A percentile compares a stretch with the other conserved stretches of the same genome.
Conservation (phyloP, 345 rosid species). For the Pistacia atlantica region DNA sequence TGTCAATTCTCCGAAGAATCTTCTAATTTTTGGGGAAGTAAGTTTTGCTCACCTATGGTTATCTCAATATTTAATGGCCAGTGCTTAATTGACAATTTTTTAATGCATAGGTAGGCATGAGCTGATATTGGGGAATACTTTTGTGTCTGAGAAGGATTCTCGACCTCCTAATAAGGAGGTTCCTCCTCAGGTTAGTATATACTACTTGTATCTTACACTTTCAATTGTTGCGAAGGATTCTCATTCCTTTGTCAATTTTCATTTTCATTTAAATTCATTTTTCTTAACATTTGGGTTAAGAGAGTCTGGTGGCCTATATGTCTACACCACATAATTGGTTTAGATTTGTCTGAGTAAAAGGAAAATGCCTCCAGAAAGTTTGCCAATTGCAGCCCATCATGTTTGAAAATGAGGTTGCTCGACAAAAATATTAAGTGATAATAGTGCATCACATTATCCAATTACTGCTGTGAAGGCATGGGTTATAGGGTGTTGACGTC, state of each 20-base stretch:
- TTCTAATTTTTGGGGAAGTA: slow-evolving; percentile 92
- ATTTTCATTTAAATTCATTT: not conserved
- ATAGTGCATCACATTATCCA: too few species aligned
- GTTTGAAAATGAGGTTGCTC: too few species aligned
- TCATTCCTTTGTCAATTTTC: not conserved
- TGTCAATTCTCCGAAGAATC: slow-evolving; percentile 74
- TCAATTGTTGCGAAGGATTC: not conserved
- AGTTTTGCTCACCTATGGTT: slow-evolving; percentile 15
- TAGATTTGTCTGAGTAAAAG: too few species aligned
- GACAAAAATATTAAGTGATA: too few species aligned
- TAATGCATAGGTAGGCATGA: slow-evolving; percentile 76
- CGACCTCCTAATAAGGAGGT: slow-evolving; percentile 71
- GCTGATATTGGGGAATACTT: slow-evolving; percentile 82
- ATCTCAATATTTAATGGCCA: not conserved
- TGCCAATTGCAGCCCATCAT: too few species aligned
- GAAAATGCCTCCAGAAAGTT: too few species aligned
- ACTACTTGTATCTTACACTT: slow-evolving; percentile 7
- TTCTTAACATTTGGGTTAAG: not conserved
- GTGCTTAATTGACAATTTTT: slow-evolving; percentile 17
- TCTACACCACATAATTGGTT: too few species aligned
- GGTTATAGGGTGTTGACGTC: too few species aligned
- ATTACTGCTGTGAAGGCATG: too few species aligned
- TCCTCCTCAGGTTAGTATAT: slow-evolving; percentile 69
- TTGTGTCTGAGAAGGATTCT: slow-evolving; percentile 50
- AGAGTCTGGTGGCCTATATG: too few species aligned